These are phyloP conservation scores for Cyclocybe aegerita DNA, from an alignment of 768 basidiomycete genomes.

Conservation along the genomic window DNA sequence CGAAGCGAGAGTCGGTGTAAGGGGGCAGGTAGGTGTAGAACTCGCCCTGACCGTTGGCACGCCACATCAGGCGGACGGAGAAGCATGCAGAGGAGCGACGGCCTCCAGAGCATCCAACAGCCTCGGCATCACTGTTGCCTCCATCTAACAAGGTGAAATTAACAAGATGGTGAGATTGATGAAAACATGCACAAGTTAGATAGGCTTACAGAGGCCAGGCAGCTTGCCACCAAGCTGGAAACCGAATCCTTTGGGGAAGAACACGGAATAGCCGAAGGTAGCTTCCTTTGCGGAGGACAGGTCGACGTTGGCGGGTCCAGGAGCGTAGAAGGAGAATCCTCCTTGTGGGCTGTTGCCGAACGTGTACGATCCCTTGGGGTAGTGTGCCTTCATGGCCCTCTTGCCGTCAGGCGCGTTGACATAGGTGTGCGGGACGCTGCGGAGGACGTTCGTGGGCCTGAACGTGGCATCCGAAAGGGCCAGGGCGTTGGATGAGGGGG, in stretches of 20 bases:
- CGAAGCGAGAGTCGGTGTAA: conserved; percentile 33
- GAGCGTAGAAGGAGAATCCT: conserved; percentile 73
- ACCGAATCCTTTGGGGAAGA: conserved; percentile 61
- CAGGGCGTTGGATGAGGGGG: conserved; percentile 32
- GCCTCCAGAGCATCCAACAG: conserved; percentile 65
- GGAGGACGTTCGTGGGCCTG: conserved; percentile 37
- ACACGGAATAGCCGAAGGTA: conserved; percentile 61
- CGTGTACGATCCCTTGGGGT: conserved; percentile 58
- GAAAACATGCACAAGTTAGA: neutral
- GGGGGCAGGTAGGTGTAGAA: conserved; percentile 72
- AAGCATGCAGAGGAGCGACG: conserved; percentile 56
- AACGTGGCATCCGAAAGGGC: conserved; percentile 46
- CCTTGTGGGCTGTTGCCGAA: conserved; percentile 46
- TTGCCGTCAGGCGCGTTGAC: conserved; percentile 50
- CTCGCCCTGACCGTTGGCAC: conserved; percentile 56
- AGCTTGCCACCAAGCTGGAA: conserved; percentile 72
- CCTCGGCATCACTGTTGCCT: conserved; percentile 45
- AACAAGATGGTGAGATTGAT: conserved; percentile 3
- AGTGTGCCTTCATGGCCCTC: conserved; percentile 49
- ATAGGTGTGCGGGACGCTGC: conserved; percentile 38
- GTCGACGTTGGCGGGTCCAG: conserved; percentile 51
- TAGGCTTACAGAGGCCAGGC: conserved; percentile 64
- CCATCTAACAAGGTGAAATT: conserved; percentile 39
- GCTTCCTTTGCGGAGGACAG: conserved; percentile 64
- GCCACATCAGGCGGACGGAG: conserved; percentile 73